phyloP scores from a whole-genome alignment of 345 rosid genomes.

The Geranium rotundifolium region DNA sequence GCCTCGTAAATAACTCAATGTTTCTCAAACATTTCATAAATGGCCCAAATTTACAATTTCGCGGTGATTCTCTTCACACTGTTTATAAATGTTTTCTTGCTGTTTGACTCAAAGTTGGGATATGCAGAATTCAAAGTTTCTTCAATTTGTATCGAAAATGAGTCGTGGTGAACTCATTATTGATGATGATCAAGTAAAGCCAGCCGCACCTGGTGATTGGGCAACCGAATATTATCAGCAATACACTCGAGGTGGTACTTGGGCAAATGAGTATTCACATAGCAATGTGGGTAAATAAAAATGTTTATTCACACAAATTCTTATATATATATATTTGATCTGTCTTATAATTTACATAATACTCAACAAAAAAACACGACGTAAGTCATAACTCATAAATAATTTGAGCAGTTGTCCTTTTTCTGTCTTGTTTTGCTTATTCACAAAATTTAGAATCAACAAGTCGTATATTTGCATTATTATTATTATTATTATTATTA shows the following conservation, averaged over 20 bases:
- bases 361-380: too few species aligned
- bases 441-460: too few species aligned
- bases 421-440: too few species aligned
- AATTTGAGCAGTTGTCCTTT: too few species aligned
- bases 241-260: constrained; percentile 48
- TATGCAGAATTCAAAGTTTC: constrained; percentile 91
- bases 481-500: too few species aligned
- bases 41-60: background rate
- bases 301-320: too few species aligned
- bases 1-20: background rate
- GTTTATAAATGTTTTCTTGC: background rate
- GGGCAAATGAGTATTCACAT: constrained; percentile 83
- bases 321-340: too few species aligned
- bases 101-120: constrained; percentile 9
- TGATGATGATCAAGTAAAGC: constrained; percentile 86
- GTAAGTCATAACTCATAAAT: too few species aligned
- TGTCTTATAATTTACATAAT: too few species aligned
- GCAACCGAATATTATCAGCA: constrained; percentile 84
- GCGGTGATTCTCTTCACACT: background rate
- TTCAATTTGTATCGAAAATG: constrained; percentile 97
- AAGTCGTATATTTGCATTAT: too few species aligned
- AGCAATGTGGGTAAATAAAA: constrained; percentile 27
- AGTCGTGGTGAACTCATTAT: constrained; percentile 96
- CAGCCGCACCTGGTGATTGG: constrained; percentile 69
- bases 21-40: background rate